Conservation (phyloP, 2,329 filamentous ascomycete genomes). For the Pezicula radicicola region DNA sequence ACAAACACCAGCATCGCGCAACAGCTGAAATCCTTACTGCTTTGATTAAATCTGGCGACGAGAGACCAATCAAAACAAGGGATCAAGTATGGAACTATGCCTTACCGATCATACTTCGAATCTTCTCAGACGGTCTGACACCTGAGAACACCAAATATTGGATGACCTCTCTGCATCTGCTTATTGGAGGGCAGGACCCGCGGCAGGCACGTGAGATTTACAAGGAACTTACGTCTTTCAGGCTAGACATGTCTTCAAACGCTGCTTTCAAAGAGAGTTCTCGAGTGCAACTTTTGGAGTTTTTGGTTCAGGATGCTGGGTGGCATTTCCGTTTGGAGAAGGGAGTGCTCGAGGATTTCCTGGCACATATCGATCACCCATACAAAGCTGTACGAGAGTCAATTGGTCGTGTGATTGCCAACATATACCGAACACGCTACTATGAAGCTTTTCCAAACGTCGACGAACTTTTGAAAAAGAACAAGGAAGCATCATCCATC, state of each 20-base stretch:
- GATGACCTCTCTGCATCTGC: slow-evolving; percentile 88
- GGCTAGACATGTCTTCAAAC: slow-evolving; percentile 90
- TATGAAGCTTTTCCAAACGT: slow-evolving; percentile 91
- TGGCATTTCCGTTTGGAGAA: slow-evolving; percentile 95
- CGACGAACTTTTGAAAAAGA: slow-evolving; percentile 67
- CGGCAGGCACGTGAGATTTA: slow-evolving; percentile 83
- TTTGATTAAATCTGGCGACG: slow-evolving; percentile 75
- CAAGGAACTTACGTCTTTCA: slow-evolving; percentile 78
- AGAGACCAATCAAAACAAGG: slow-evolving; percentile 71
- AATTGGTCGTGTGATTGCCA: slow-evolving; percentile 84
- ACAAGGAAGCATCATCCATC: slow-evolving; percentile 77
- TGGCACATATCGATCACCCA: slow-evolving; percentile 89
- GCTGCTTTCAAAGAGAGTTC: slow-evolving; percentile 98
- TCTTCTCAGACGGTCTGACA: slow-evolving; percentile 89
- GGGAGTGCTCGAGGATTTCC: slow-evolving; percentile 84
- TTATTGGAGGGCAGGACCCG: slow-evolving; percentile 86
- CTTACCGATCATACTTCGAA: slow-evolving; percentile 79
- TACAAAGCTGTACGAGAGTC: slow-evolving; percentile 97
- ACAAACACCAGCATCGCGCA: slow-evolving; percentile 96
- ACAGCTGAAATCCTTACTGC: slow-evolving; percentile 92
- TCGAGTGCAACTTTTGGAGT: slow-evolving; percentile 88
- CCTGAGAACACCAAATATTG: slow-evolving; percentile 95
- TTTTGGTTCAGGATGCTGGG: slow-evolving; percentile 80
- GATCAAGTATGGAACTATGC: slow-evolving; percentile 83
- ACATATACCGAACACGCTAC: slow-evolving; percentile 87